phyloP scores from a whole-genome alignment of 768 basidiomycete species.

The Termitomyces sp. region DNA sequence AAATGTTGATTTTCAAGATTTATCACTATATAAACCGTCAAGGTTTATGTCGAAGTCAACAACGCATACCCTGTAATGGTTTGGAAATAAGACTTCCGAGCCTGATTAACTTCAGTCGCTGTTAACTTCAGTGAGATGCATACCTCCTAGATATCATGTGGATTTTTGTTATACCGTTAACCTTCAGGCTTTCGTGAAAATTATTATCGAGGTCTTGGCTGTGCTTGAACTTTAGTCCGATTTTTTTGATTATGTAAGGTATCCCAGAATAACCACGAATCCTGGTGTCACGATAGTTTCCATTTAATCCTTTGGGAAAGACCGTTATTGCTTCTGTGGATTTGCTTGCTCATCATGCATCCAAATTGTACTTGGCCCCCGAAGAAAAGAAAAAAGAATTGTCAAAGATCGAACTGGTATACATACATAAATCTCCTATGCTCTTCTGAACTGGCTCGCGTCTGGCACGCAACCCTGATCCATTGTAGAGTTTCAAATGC shows the following conservation, averaged over 20 bases:
- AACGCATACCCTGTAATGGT: not conserved
- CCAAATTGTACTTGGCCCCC: not conserved
- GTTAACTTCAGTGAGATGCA: not conserved
- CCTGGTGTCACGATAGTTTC: not conserved
- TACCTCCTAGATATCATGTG: not conserved
- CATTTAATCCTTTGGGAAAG: not conserved
- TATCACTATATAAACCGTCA: not conserved
- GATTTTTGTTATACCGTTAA: not conserved
- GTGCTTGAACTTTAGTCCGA: not conserved
- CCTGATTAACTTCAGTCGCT: not conserved
- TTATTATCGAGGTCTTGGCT: too few species aligned
- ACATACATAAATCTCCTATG: not conserved
- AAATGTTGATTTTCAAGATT: not conserved
- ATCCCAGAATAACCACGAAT: not conserved
- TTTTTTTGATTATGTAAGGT: too few species aligned
- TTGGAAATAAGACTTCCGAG: not conserved
- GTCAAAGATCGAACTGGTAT: not conserved
- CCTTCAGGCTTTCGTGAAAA: not conserved
- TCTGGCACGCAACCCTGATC: not conserved
- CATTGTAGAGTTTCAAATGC: not conserved
- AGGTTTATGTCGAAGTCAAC: not conserved
- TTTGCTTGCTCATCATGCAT: not conserved
- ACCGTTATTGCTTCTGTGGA: not conserved
- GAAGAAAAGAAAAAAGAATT: not conserved
- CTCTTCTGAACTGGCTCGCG: not conserved